Evolutionary conservation across 176 grass and related monocot genomes (phyloP), one percentile per base, ranked within the genome.

Genomic region (Aegilops longissima): DNA sequence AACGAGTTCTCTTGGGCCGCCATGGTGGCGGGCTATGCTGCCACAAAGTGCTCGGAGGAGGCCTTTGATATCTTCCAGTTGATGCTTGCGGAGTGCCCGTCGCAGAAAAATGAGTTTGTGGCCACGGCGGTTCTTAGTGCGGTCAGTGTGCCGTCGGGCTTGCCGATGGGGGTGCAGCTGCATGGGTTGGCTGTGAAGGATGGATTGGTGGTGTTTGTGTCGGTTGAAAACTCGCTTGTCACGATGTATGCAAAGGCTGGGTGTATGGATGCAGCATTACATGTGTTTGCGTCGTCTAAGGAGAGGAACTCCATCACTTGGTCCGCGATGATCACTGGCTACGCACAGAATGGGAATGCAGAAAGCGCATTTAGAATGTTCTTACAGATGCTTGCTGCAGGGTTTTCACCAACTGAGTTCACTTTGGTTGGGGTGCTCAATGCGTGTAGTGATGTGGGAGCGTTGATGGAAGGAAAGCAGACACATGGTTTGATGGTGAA

Each of bases 391-490:
- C 94, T 92, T 54, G 16, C 74, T 78, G 82, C 78, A 65, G 94
- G 90, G 20, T 86, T 93, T 61, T 77, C 61, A 77, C 91, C 94
- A 51, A 93, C 80, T 1, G 92, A 90, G 58, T 96, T 96, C 79
- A 93, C 94, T 39, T 90, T 96, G 69, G 92, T 96, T 70, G 94
- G 94, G 29, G 74, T 88, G 13, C 92, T 96, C 13, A 96, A 96
- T 21, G 82, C 87, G 29, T 90, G 85, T 36, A 93, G 87, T 54
- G 91, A 96, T 49, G 31, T 61, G 54, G 66, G 77, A 54, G 73
- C 89, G 27, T 86, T 93, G 56, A 14, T 59, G 5, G 56, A 78
- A 88, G 94, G 92, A 49, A 96, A 87, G 62, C 92, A 96, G 79
- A 76, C 80, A 20, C 94, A 96, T 83, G 61, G 84, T 83, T 92